These are phyloP conservation scores for Hymenoscyphus occultus DNA, from an alignment of 2,329 filamentous ascomycete genomes.

Conservation along the genomic window DNA sequence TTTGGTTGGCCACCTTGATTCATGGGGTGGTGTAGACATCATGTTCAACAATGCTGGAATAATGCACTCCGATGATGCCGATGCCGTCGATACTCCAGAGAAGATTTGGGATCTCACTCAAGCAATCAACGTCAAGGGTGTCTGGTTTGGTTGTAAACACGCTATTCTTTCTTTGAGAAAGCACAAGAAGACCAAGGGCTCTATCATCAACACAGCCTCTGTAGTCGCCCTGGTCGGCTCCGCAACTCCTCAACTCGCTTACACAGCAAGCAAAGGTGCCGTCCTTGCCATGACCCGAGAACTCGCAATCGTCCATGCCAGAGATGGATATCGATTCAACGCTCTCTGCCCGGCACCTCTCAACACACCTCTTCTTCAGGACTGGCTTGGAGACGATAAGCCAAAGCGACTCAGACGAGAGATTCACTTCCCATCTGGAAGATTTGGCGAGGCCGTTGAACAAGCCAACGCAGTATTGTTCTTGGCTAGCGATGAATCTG, in stretches of 20 bases:
- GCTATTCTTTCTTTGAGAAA: constrained; percentile 65
- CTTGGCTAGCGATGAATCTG: constrained; percentile 70
- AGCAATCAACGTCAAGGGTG: constrained; percentile 75
- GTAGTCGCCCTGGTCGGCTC: constrained; percentile 71
- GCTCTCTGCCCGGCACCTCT: constrained; percentile 70
- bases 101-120: constrained; percentile 76
- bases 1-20: constrained; percentile 59
- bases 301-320: constrained; percentile 70
- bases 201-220: constrained; percentile 72
- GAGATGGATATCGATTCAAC: constrained; percentile 74
- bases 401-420: constrained; percentile 69
- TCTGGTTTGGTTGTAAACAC: constrained; percentile 75
- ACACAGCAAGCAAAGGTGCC: constrained; percentile 74
- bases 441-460: constrained; percentile 76
- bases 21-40: constrained; percentile 69
- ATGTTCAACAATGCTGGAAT: constrained; percentile 82
- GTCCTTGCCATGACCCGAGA: constrained; percentile 73
- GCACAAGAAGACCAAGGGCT: constrained; percentile 63
- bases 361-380: constrained; percentile 72
- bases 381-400: constrained; percentile 71
- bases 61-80: constrained; percentile 66
- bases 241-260: constrained; percentile 70
- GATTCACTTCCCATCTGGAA: constrained; percentile 70
- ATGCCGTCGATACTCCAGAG: constrained; percentile 67
- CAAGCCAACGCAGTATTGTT: constrained; percentile 73